Percentiles rank a stretch among this genome's conserved stretches.
Conservation (phyloP, 2,329 filamentous ascomycete species). For the Corynespora cassiicola region DNA sequence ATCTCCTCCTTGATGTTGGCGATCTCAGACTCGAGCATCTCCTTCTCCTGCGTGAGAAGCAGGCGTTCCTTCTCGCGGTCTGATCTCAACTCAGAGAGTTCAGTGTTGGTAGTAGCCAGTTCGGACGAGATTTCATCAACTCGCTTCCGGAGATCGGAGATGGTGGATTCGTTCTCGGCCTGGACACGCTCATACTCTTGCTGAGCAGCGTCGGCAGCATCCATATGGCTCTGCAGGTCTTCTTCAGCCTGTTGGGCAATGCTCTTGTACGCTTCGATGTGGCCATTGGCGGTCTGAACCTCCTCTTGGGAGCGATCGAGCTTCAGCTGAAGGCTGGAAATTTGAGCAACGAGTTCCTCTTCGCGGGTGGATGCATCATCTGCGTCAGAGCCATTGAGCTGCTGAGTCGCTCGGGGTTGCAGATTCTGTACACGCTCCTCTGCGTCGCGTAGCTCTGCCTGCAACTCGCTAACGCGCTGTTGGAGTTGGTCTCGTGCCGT, state of each 20-base stretch:
- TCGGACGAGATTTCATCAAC: constrained; percentile 85
- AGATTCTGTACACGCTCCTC: constrained; percentile 86
- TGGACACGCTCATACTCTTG: constrained; percentile 81
- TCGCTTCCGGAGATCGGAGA: constrained; percentile 82
- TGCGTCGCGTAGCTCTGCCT: constrained; percentile 80
- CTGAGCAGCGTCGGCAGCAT: constrained; percentile 73
- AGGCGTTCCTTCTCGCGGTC: constrained; percentile 77
- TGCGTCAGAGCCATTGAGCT: constrained; percentile 56
- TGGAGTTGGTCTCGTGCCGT: constrained; percentile 90
- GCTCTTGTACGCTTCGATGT: constrained; percentile 86
- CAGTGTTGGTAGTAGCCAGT: constrained; percentile 79
- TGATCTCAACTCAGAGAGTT: constrained; percentile 80
- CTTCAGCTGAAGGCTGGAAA: constrained; percentile 86
- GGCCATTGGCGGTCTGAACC: constrained; percentile 78
- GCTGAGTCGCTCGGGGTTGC: constrained; percentile 76
- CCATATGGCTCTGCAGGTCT: constrained; percentile 77
- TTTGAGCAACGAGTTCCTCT: constrained; percentile 82
- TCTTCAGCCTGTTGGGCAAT: constrained; percentile 90
- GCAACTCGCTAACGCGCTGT: constrained; percentile 84
- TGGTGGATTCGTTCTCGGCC: constrained; percentile 77
- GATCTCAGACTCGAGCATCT: constrained; percentile 78
- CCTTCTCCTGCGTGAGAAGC: constrained; percentile 82
- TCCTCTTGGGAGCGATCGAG: constrained; percentile 82
- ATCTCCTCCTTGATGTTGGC: constrained; percentile 82
- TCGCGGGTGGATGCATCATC: constrained; percentile 68